These are phyloP conservation scores for Strobilomyces echinocephalus DNA, from an alignment of 768 basidiomycete genomes.

Conservation along the genomic window DNA sequence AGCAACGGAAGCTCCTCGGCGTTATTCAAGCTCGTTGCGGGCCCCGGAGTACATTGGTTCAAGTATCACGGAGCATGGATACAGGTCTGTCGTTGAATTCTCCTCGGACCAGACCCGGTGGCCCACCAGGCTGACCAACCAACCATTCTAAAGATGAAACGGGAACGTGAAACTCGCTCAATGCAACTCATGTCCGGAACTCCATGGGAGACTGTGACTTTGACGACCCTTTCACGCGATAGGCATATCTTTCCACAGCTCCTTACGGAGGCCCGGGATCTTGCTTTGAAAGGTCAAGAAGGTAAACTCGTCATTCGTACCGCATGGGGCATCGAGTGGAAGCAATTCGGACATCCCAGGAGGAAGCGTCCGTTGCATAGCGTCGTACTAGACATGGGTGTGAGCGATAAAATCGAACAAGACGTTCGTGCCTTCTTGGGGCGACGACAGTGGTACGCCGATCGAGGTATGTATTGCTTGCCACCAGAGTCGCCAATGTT, in stretches of 20 bases:
- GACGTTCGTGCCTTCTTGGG: slow-evolving; percentile 81
- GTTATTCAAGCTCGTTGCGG: slow-evolving; percentile 90
- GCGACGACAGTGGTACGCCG: slow-evolving; percentile 90
- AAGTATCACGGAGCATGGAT: slow-evolving; percentile 91
- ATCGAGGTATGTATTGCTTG: slow-evolving; percentile 62
- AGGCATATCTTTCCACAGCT: slow-evolving; percentile 74
- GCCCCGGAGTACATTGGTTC: slow-evolving; percentile 92
- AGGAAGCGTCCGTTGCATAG: slow-evolving; percentile 81
- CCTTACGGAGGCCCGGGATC: slow-evolving; percentile 82
- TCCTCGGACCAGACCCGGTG: neutral
- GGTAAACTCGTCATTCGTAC: slow-evolving; percentile 96
- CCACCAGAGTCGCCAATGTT: neutral
- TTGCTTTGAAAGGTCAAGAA: slow-evolving; percentile 81
- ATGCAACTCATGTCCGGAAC: slow-evolving; percentile 87
- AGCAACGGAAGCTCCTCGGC: slow-evolving; percentile 90
- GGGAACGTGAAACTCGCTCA: slow-evolving; percentile 89
- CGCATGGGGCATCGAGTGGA: slow-evolving; percentile 96
- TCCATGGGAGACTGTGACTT: slow-evolving; percentile 96
- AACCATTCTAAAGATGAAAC: slow-evolving; percentile 62
- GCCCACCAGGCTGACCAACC: neutral
- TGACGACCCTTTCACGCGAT: slow-evolving; percentile 89
- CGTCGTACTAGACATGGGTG: slow-evolving; percentile 79
- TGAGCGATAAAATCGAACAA: slow-evolving; percentile 76
- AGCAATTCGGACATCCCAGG: slow-evolving; percentile 89
- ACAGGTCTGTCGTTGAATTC: slow-evolving; percentile 52